Base-by-base conservation (phyloP, 768 basidiomycete species). In the Naganishia vaughanmartiniae region DNA sequence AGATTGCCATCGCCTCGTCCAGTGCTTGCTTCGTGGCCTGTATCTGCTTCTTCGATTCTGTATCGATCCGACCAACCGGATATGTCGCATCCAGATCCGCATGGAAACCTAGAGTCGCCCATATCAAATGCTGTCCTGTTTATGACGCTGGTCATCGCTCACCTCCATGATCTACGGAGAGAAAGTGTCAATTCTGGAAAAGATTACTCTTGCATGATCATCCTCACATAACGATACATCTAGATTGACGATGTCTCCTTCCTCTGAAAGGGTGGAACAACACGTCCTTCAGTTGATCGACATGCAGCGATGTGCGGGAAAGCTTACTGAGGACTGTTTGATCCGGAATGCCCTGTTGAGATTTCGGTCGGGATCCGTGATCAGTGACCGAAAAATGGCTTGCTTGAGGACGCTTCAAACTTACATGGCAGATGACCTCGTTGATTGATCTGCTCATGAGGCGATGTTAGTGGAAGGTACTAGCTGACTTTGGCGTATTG, bases 211-310 rank as follows among this genome's bases (percentile, higher is more conserved):
- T n/a, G n/a, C 21, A 54, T 2, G 42, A 28, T 11, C n/a, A 42
- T 11, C 73, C 80, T 74, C 69, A 81, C 79, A 82, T 46, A 82
- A 67, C 26, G 79, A 66, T 0, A 82, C 77, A 68, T 82, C 93
- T 65, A 99, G 87, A 82, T 99, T 99, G 80, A 98, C 84, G 74
- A 98, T 98, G 82, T 99, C 96, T 19, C 96, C 96, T 73, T 97
- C 92, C 76, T 85, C 85, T 73, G 31, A 6, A 57, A 36, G 4
- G 19, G n/a, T n/a, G 10, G 24, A 34, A n/a, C 17, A 39, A 58
- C 15, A n/a, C 33, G 6, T 15, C 4, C 7, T 46, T 21, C 15
- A 46, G 14, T 46, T 42, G n/a, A 31, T 54, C 54, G 5, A 31
- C 30, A 55, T 30, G 1, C 1, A 5, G 2, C 12, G 30, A 3